Evolutionary conservation across 1,139 yeast species (phyloP).

Genomic region (Saccharomyces pastorianus): DNA sequence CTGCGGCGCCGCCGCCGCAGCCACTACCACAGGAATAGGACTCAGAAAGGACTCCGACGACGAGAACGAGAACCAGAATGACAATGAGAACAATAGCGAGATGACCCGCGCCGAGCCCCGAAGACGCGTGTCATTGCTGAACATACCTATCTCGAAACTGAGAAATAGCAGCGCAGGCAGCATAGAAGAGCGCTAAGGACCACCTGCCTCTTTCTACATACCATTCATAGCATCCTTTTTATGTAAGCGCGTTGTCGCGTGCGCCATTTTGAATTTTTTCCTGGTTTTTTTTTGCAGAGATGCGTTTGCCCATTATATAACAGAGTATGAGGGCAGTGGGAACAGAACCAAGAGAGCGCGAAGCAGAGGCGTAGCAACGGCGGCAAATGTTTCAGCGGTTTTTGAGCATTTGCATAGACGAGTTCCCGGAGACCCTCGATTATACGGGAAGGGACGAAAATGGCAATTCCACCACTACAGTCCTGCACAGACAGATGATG

Average conservation of each 20-base stretch:
- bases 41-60: background rate
- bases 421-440: background rate
- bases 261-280: slow-evolving; percentile 2
- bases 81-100: background rate
- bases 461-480: background rate
- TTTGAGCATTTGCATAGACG: background rate
- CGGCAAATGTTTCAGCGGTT: background rate
- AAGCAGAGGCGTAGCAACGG: background rate
- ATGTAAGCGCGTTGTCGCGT: background rate
- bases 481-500: background rate
- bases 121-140: slow-evolving; percentile 15
- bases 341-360: no score
- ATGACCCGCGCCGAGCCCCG: slow-evolving; percentile 1
- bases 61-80: background rate
- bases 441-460: background rate
- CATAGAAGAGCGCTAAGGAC: no score
- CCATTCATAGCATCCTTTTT: background rate
- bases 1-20: background rate
- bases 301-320: background rate
- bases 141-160: slow-evolving; percentile 16
- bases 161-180: slow-evolving; percentile 4
- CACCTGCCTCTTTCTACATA: background rate
- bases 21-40: background rate
- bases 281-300: slow-evolving; percentile 1
- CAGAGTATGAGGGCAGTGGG: no score